Conservation (phyloP, 441 rosid species). For the Adansonia madagascariensis region DNA sequence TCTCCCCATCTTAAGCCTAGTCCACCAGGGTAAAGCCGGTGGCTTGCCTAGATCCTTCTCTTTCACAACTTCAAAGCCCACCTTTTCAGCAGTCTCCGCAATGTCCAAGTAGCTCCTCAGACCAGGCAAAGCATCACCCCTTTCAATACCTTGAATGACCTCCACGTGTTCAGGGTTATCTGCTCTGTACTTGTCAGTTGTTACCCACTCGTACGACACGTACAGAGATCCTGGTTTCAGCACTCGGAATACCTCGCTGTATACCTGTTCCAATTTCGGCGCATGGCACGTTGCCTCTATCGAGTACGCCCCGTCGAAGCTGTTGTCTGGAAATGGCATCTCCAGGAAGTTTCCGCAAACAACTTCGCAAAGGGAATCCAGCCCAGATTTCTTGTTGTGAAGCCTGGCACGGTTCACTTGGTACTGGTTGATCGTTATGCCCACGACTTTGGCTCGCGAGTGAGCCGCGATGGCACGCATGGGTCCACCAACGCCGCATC, state of each 20-base stretch:
- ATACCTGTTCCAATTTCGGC: conserved; percentile 77
- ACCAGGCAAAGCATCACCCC: conserved; percentile 87
- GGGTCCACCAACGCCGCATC: conserved; percentile 93
- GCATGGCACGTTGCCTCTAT: conserved; percentile 96
- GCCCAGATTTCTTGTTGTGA: conserved; percentile 83
- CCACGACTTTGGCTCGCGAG: conserved; percentile 74
- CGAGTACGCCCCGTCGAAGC: conserved; percentile 92
- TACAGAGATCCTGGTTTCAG: conserved; percentile 78
- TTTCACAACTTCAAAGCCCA: conserved; percentile 80
- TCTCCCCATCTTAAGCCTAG: conserved; percentile 74
- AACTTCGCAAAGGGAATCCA: conserved; percentile 75
- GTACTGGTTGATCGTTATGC: conserved; percentile 91
- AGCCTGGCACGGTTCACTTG: conserved; percentile 78
- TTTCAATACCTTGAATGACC: conserved; percentile 79
- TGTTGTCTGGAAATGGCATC: conserved; percentile 75
- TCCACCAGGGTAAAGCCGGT: conserved; percentile 80
- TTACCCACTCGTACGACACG: conserved; percentile 91
- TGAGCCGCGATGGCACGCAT: conserved; percentile 94
- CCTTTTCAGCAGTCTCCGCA: conserved; percentile 60
- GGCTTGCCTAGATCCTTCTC: conserved; percentile 81
- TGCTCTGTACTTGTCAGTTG: conserved; percentile 62
- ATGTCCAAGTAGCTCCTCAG: conserved; percentile 63
- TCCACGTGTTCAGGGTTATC: conserved; percentile 62
- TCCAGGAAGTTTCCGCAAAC: conserved; percentile 78
- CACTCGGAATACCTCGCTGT: conserved; percentile 74